These are phyloP conservation scores for Leptographium flavum DNA, from an alignment of 2,329 filamentous ascomycete genomes.

Conservation along the genomic window DNA sequence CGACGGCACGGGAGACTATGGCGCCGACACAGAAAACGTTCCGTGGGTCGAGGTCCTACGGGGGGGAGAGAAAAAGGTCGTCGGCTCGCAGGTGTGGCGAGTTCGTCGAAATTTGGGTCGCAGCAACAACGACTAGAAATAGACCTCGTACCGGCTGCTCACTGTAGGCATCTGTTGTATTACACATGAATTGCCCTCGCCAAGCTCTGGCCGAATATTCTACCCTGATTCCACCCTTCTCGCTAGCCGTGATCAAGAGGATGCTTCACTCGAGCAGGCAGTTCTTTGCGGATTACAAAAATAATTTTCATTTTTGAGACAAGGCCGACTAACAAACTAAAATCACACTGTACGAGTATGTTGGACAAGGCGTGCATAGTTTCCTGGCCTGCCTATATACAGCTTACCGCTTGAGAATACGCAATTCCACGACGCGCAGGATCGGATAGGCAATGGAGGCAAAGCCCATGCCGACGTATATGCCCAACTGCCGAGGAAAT, in stretches of 20 bases:
- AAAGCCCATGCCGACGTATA: slow-evolving; percentile 14
- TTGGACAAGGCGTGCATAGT: too few relatives aligned
- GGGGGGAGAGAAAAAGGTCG: slow-evolving; percentile 38
- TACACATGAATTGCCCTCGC: not conserved
- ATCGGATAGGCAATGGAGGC: slow-evolving; percentile 13
- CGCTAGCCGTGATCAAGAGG: too few relatives aligned
- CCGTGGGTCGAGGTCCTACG: slow-evolving; percentile 47
- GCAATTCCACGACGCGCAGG: slow-evolving; percentile 13
- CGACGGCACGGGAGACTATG: slow-evolving; percentile 20
- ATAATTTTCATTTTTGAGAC: too few relatives aligned
- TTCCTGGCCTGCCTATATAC: too few relatives aligned
- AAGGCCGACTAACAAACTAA: too few relatives aligned
- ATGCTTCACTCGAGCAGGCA: too few relatives aligned
- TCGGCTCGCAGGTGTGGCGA: slow-evolving; percentile 47
- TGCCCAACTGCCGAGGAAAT: slow-evolving; percentile 9
- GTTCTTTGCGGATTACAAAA: too few relatives aligned
- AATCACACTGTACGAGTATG: too few relatives aligned
- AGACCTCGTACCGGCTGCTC: too few relatives aligned
- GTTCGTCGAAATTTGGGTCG: slow-evolving; percentile 47
- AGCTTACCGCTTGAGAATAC: not conserved
- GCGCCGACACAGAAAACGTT: slow-evolving; percentile 8
- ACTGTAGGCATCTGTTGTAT: too few relatives aligned
- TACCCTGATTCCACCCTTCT: too few relatives aligned
- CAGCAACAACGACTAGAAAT: not conserved
- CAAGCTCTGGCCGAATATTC: too few relatives aligned